Percentiles rank a stretch among this genome's conserved stretches.
phyloP scores from a whole-genome alignment of 805 yeast genomes.

The Metschnikowia lachancei region DNA sequence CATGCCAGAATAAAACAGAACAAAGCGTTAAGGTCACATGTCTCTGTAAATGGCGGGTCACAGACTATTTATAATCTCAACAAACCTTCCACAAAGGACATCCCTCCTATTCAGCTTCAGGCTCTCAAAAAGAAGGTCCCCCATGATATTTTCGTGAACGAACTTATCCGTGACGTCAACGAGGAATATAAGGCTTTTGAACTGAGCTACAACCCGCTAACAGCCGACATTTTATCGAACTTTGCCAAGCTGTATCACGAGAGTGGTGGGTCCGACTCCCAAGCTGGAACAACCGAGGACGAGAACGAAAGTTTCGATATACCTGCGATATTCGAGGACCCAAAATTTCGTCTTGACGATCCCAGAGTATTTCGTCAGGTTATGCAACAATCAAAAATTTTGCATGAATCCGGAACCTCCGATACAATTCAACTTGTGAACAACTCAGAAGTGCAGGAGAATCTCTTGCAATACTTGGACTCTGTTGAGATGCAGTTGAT shows the following conservation, averaged over 20 bases:
- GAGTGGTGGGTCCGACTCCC: conserved; percentile 9
- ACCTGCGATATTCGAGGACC: conserved; percentile 67
- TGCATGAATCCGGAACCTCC: conserved; percentile 25
- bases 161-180: conserved; percentile 20
- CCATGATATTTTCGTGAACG: conserved; percentile 20
- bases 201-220: conserved; percentile 35
- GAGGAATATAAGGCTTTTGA: conserved; percentile 38
- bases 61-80: conserved; percentile 45
- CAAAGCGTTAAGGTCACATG: conserved; percentile 32
- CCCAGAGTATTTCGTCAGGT: conserved; percentile 81
- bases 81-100: conserved; percentile 77
- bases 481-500: conserved; percentile 78
- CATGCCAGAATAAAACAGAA: conserved; percentile 35
- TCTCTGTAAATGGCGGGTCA: conserved; percentile 42
- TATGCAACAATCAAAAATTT: conserved; percentile 53
- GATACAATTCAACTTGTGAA: conserved; percentile 38
- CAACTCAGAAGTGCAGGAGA: conserved; percentile 65
- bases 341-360: conserved; percentile 78
- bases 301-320: conserved; percentile 31
- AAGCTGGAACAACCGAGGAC: conserved; percentile 3
- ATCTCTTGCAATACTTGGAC: conserved; percentile 78
- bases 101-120: conserved; percentile 70
- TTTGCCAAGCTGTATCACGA: conserved; percentile 25
- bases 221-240: conserved; percentile 36
- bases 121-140: conserved; percentile 28